Percentiles rank a stretch among this genome's conserved stretches.
phyloP scores from a whole-genome alignment of 352 stramenopile species.

The Pythium sukuiense region DNA sequence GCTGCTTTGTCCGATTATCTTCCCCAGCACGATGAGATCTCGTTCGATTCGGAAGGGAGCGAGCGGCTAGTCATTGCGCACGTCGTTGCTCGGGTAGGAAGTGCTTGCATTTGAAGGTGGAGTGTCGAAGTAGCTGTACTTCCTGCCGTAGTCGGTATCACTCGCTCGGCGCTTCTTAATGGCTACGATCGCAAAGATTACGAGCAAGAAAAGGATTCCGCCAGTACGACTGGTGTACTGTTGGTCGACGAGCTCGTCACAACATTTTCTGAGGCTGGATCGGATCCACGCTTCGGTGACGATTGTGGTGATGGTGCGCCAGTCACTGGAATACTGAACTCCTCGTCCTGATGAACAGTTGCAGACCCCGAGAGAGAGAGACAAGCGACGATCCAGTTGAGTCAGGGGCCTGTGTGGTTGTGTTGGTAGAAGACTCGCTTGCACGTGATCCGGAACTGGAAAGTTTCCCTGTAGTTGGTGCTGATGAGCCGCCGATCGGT shows the following conservation, averaged over 20 bases:
- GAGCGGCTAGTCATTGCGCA: conserved; percentile 25
- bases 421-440: not conserved
- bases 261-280: not conserved
- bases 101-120: too few species aligned
- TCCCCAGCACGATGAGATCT: conserved; percentile 9
- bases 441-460: not conserved
- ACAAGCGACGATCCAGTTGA: too few species aligned
- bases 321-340: not conserved
- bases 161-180: too few species aligned
- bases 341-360: not conserved
- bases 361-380: too few species aligned
- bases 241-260: not conserved
- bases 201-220: too few species aligned
- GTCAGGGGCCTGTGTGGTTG: too few species aligned
- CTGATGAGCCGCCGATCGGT: not conserved
- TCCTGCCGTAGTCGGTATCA: too few species aligned
- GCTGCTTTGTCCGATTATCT: conserved; percentile 18
- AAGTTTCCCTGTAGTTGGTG: not conserved
- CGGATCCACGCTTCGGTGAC: not conserved
- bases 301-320: too few species aligned
- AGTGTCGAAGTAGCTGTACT: too few species aligned
- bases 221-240: not conserved
- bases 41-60: conserved; percentile 16
- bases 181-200: too few species aligned
- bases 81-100: conserved; percentile 21